phyloP scores from a whole-genome alignment of 306 rosid species.

The Quercus glauca region DNA sequence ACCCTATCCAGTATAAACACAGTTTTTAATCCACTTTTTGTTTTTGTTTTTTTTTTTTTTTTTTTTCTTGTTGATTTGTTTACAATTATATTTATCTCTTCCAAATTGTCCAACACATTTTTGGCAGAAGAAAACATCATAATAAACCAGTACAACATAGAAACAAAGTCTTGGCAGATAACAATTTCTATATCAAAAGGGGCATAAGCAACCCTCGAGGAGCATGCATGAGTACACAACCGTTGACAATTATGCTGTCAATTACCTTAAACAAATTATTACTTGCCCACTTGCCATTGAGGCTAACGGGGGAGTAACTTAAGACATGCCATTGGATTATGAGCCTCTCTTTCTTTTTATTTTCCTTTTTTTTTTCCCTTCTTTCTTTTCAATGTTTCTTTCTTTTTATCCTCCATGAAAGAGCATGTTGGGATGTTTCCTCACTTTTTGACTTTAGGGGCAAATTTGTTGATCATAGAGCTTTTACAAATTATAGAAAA shows the following conservation, averaged over 20 bases:
- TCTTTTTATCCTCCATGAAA: slow-evolving; percentile 40
- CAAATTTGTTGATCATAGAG: slow-evolving; percentile 56
- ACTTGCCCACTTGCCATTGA: slow-evolving; percentile 34
- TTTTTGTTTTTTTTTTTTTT: background rate
- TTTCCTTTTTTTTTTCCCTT: background rate
- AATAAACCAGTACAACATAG: background rate
- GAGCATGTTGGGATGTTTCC: slow-evolving; percentile 49
- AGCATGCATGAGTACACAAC: slow-evolving; percentile 27
- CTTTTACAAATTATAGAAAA: slow-evolving; percentile 41
- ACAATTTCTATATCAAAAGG: background rate
- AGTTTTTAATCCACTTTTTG: background rate
- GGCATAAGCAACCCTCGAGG: slow-evolving; percentile 5
- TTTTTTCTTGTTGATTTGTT: background rate
- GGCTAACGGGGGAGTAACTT: slow-evolving; percentile 23
- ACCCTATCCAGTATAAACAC: background rate
- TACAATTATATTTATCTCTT: background rate
- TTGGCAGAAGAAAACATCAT: background rate
- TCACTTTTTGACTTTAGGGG: slow-evolving; percentile 65
- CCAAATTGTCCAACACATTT: background rate
- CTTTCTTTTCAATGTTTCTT: slow-evolving; percentile 17
- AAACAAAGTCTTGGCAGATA: background rate
- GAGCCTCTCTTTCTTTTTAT: slow-evolving; percentile 27
- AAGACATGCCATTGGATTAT: slow-evolving; percentile 39
- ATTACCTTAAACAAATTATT: slow-evolving; percentile 37
- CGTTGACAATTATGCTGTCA: slow-evolving; percentile 36